Evolutionary conservation across 2,329 filamentous ascomycete species (phyloP).

Genomic region (Penicillium sclerotigenum): DNA sequence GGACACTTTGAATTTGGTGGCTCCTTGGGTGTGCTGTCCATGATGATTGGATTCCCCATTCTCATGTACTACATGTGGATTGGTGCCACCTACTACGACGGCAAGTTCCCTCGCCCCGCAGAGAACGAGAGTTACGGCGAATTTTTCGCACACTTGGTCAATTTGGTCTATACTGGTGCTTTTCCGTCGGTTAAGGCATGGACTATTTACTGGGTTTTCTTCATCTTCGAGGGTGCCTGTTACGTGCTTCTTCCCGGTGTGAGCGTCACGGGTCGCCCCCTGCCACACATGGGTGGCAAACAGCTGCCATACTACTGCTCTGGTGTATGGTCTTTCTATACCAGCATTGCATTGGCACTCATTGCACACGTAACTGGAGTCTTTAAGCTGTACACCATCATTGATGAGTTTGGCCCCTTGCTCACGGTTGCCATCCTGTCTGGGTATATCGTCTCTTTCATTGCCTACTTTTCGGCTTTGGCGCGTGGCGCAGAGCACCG

Average conservation of each 20-base stretch:
- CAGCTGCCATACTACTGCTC: slow-evolving; percentile 95
- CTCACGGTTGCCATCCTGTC: slow-evolving; percentile 91
- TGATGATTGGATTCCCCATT: slow-evolving; percentile 91
- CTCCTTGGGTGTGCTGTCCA: slow-evolving; percentile 69
- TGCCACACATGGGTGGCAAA: slow-evolving; percentile 76
- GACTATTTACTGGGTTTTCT: slow-evolving; percentile 92
- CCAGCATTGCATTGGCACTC: slow-evolving; percentile 70
- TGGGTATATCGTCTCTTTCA: slow-evolving; percentile 75
- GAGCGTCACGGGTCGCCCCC: slow-evolving; percentile 80
- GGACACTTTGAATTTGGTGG: slow-evolving; percentile 80
- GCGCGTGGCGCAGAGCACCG: slow-evolving; percentile 79
- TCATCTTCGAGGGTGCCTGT: slow-evolving; percentile 75
- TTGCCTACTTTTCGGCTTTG: slow-evolving; percentile 83
- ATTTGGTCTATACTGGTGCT: slow-evolving; percentile 76
- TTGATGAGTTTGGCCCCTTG: slow-evolving; percentile 92
- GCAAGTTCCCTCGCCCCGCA: slow-evolving; percentile 68
- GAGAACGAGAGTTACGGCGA: slow-evolving; percentile 65
- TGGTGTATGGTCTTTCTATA: slow-evolving; percentile 80
- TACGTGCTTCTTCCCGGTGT: slow-evolving; percentile 88
- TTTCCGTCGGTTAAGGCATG: slow-evolving; percentile 81
- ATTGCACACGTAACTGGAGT: slow-evolving; percentile 74
- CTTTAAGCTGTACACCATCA: slow-evolving; percentile 85
- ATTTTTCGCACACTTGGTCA: slow-evolving; percentile 67
- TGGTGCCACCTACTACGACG: slow-evolving; percentile 87
- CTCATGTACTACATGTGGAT: slow-evolving; percentile 99